Evolutionary conservation across 805 yeast species (phyloP).

Genomic region (Pichia nanzhaoensis): DNA sequence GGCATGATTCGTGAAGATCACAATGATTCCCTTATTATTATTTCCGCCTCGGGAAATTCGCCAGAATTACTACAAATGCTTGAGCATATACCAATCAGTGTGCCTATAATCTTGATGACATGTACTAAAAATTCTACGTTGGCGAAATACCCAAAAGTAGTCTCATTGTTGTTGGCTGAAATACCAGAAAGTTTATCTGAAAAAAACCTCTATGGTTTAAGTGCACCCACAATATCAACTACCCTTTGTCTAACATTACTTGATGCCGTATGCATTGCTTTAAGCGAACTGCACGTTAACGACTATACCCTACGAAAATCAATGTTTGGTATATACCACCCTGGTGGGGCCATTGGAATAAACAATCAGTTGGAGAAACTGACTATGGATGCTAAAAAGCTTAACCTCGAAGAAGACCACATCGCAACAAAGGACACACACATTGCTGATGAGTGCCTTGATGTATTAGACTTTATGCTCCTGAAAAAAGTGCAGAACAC

Average conservation of each 20-base stretch:
- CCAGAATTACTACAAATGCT: constrained; percentile 60
- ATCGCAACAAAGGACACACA: background rate
- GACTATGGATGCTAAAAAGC: background rate
- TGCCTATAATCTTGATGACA: constrained; percentile 58
- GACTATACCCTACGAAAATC: constrained; percentile 48
- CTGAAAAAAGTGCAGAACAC: constrained; percentile 21
- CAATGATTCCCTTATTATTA: constrained; percentile 53
- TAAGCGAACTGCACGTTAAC: constrained; percentile 57
- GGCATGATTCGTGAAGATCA: constrained; percentile 56
- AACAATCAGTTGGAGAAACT: constrained; percentile 17
- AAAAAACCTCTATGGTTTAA: constrained; percentile 60
- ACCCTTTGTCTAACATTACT: constrained; percentile 69
- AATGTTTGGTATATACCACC: constrained; percentile 68
- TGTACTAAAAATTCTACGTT: constrained; percentile 52
- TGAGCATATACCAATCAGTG: constrained; percentile 46
- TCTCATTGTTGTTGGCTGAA: constrained; percentile 53
- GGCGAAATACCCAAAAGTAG: constrained; percentile 43
- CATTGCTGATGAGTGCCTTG: background rate
- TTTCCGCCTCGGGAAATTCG: constrained; percentile 78
- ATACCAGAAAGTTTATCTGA: constrained; percentile 55
- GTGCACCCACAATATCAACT: constrained; percentile 85
- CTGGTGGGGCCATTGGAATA: constrained; percentile 86
- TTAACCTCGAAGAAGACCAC: background rate
- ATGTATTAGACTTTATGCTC: constrained; percentile 13
- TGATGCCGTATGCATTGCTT: constrained; percentile 70